Conservation (phyloP, 2,329 filamentous ascomycete genomes). For the Remersonia thermophila region DNA sequence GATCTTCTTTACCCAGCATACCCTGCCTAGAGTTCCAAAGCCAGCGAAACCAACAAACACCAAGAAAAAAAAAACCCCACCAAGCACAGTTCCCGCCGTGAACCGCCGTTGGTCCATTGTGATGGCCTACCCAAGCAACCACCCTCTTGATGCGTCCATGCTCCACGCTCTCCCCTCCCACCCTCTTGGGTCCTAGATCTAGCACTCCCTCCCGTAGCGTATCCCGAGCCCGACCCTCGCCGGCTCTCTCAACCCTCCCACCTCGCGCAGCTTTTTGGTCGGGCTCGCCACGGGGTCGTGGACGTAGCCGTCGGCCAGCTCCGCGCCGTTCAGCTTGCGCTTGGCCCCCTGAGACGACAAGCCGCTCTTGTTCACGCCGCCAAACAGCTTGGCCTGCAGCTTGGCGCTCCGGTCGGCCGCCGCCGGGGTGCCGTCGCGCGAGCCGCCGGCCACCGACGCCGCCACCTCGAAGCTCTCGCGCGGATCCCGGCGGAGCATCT, state of each 20-base stretch:
- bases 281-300: conserved; percentile 32
- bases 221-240: conserved; percentile 40
- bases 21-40: too few species aligned
- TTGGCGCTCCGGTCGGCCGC: conserved; percentile 34
- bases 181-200: conserved; percentile 3
- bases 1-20: too few species aligned
- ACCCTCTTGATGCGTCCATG: too few species aligned
- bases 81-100: too few species aligned
- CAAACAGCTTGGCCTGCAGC: conserved; percentile 40
- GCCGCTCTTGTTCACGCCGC: conserved; percentile 30
- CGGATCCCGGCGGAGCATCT: conserved; percentile 54
- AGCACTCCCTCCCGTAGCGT: conserved; percentile 27
- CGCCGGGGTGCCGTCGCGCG: conserved; percentile 32
- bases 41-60: too few species aligned
- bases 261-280: conserved; percentile 38
- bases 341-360: conserved; percentile 27
- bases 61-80: too few species aligned
- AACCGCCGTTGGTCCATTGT: too few species aligned
- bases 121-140: too few species aligned
- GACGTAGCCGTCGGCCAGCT: conserved; percentile 18
- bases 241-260: conserved; percentile 25
- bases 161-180: too few species aligned
- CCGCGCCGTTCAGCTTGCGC: conserved; percentile 33
- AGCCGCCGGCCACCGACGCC: conserved; percentile 28
- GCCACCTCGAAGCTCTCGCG: conserved; percentile 40